phyloP scores from a whole-genome alignment of 352 stramenopile genomes.

The Globisporangium mamillatum region DNA sequence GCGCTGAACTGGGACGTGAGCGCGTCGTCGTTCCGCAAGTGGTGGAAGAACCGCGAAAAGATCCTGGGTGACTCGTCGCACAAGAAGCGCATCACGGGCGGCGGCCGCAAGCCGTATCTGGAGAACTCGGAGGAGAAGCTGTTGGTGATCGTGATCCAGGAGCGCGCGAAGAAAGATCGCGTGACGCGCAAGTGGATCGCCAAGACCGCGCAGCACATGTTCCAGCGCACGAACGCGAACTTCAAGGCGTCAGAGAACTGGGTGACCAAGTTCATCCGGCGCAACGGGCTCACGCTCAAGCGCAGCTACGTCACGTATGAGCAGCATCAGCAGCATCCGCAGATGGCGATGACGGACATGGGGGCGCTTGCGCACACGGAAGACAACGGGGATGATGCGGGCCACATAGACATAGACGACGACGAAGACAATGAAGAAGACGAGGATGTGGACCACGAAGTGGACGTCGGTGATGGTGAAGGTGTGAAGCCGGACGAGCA shows the following conservation, averaged over 20 bases:
- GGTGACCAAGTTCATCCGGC: constrained; percentile 82
- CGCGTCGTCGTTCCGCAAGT: constrained; percentile 78
- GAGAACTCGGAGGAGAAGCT: constrained; percentile 70
- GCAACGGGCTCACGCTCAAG: constrained; percentile 74
- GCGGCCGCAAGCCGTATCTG: constrained; percentile 67
- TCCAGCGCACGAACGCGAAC: constrained; percentile 61
- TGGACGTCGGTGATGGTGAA: constrained; percentile 2
- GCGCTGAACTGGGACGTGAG: constrained; percentile 72
- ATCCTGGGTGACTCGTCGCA: constrained; percentile 66
- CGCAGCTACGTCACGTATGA: constrained; percentile 77
- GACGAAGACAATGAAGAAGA: constrained; percentile 13
- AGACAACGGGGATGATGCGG: constrained; percentile 1
- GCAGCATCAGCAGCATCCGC: constrained; percentile 28
- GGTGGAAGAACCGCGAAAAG: constrained; percentile 83
- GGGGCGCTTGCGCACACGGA: constrained; percentile 15
- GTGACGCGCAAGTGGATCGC: constrained; percentile 84
- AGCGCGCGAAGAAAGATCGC: constrained; percentile 73
- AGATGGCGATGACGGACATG: neutral
- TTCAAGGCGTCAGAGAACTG: constrained; percentile 84
- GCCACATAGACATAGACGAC: constrained; percentile 12
- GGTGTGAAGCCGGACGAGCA: neutral
- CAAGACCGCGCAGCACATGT: constrained; percentile 83
- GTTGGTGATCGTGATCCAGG: constrained; percentile 71
- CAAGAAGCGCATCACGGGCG: constrained; percentile 73
- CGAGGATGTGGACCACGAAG: neutral